Base-by-base conservation (phyloP, 1,284 basidiomycete species). In the Acaromyces ingoldii region DNA sequence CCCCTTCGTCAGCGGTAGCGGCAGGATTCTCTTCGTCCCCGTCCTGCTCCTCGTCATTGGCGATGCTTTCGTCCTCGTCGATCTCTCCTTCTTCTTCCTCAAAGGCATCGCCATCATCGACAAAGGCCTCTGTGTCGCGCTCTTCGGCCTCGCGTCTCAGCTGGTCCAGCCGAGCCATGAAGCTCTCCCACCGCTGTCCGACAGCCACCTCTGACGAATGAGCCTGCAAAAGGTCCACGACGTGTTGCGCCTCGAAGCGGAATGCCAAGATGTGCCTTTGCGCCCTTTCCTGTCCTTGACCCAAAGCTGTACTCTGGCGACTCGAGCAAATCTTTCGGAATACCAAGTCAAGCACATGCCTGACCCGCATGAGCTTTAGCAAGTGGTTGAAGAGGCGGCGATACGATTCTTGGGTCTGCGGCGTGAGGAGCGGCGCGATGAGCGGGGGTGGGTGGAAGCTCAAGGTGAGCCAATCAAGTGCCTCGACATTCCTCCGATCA, bases 401-500 rank as follows among this genome's bases (percentile, higher is more conserved):
- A 30, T 68, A 68, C 2, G 57, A 38, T 6, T 50, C 42, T 33
- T 58, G 58, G 1, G 62, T 59, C 28, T 67, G 19, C 44, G 53
- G 50, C n/a, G 62, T 60, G 1, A 68, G 47, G 22, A 68, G 50
- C 15, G 64, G 64, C 10, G 66, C 54, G 33, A 68, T 65, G 31
- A 68, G 54, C 21, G 64, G 57, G 1, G 63, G 66, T 6, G 66
- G 66, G 15, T 58, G 58, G 52, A 66, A 68, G 5, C 53, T 62
- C 3, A 68, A 33, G 2, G 64, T 66, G 26, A 68, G 57, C 66
- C 66, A 68, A 37, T 68, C 66, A 5, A 68, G 49, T 1, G 62
- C 66, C 21, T 62, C 57, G 41, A 68, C 66, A 11, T 51, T 57
- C 1, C 56, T 33, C 0, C 61, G 54, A 37, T 68, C 63, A 4